Evolutionary conservation across 73 alveolate genomes (phyloP).

Genomic region (Durusdinium trenchii): DNA sequence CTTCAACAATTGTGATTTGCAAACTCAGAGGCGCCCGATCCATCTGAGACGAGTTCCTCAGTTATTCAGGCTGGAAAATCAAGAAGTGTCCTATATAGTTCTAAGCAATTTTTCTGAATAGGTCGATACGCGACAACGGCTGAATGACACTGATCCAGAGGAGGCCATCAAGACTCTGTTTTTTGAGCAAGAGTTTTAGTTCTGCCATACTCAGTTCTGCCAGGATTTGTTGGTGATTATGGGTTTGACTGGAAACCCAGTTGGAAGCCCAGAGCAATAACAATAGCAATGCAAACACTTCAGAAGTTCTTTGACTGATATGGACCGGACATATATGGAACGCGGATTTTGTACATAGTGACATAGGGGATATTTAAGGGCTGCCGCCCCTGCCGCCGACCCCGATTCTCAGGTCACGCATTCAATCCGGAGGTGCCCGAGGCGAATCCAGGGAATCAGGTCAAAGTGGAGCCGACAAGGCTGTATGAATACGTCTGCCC

Average conservation of each 20-base stretch:
- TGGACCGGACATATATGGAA: no score
- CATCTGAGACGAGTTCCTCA: constrained; percentile 29
- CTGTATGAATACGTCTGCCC: no score
- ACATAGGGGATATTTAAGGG: no score
- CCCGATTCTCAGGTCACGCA: no score
- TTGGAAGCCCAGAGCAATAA: not conserved
- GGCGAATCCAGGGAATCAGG: no score
- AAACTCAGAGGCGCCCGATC: not conserved
- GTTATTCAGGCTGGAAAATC: not conserved
- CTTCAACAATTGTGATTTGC: not conserved
- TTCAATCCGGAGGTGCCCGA: no score
- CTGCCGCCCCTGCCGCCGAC: no score
- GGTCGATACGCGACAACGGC: constrained; percentile 71
- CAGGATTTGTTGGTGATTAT: constrained; percentile 75
- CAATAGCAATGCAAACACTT: not conserved
- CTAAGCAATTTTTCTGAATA: not conserved
- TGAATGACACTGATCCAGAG: constrained; percentile 69
- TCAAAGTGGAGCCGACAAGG: no score
- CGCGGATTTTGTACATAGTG: no score
- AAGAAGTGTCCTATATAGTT: not conserved
- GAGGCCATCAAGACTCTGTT: not conserved
- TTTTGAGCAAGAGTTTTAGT: no score
- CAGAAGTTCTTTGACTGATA: not conserved
- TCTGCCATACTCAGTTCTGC: not conserved
- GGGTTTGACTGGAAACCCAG: constrained; percentile 88